Evolutionary conservation across 2,329 filamentous ascomycete species (phyloP).

Genomic region (Phialophora expanda): DNA sequence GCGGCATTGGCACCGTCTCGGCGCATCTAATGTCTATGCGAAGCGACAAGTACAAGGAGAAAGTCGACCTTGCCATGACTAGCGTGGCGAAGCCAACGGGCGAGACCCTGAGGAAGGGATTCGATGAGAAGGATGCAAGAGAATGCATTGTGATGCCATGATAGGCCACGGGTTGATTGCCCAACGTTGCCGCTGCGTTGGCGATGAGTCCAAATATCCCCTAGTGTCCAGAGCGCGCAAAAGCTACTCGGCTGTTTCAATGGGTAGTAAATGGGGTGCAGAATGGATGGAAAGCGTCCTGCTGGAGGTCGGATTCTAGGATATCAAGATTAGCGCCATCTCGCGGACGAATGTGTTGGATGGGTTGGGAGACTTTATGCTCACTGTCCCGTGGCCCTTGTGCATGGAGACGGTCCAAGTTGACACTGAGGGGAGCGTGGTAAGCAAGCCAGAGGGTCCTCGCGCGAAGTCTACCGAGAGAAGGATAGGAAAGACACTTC

Average conservation of each 20-base stretch:
- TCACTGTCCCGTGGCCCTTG: constrained; percentile 4
- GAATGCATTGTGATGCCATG: constrained; percentile 51
- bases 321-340: constrained; percentile 11
- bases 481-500: no score
- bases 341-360: constrained; percentile 6
- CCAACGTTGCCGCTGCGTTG: constrained; percentile 39
- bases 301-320: constrained; percentile 15
- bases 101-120: constrained; percentile 48
- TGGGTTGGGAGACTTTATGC: constrained; percentile 11
- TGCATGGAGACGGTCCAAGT: constrained; percentile 20
- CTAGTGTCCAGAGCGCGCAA: constrained; percentile 39
- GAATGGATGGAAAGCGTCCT: constrained; percentile 8
- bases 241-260: constrained; percentile 23
- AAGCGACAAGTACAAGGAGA: constrained; percentile 46
- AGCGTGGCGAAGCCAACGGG: constrained; percentile 56
- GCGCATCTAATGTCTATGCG: constrained; percentile 53
- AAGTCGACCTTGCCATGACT: constrained; percentile 57
- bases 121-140: constrained; percentile 53
- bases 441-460: constrained; percentile 9
- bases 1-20: constrained; percentile 58
- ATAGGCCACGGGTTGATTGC: constrained; percentile 45
- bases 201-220: constrained; percentile 37
- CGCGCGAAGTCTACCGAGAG: no score
- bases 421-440: constrained; percentile 17
- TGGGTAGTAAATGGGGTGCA: constrained; percentile 15